Evolutionary conservation across 2,329 filamentous ascomycete species (phyloP).

Genomic region (Aspergillus fumigatus): DNA sequence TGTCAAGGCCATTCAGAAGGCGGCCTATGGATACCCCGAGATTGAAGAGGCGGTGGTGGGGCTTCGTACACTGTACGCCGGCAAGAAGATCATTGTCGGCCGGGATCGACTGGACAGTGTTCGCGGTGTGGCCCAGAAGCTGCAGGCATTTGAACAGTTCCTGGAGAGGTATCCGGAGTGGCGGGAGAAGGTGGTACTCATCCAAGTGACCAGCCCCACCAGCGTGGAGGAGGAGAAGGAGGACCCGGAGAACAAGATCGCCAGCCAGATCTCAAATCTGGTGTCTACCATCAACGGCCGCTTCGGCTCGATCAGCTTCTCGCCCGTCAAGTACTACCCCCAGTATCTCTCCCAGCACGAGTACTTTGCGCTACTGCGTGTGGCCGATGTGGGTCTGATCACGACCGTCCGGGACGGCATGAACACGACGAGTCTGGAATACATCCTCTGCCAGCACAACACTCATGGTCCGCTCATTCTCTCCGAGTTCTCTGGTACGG

Average conservation of each 20-base stretch:
- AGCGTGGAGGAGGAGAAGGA: slow-evolving; percentile 74
- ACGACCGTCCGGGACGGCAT: slow-evolving; percentile 95
- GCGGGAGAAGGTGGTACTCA: slow-evolving; percentile 85
- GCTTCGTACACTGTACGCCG: slow-evolving; percentile 73
- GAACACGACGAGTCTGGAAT: slow-evolving; percentile 96
- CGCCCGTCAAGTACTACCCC: slow-evolving; percentile 89
- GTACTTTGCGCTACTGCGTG: slow-evolving; percentile 88
- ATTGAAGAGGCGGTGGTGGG: slow-evolving; percentile 68
- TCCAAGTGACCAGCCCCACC: slow-evolving; percentile 89
- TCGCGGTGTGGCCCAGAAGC: slow-evolving; percentile 88
- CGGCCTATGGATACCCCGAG: slow-evolving; percentile 66
- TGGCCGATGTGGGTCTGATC: slow-evolving; percentile 87
- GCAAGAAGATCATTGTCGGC: slow-evolving; percentile 91
- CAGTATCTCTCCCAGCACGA: slow-evolving; percentile 87
- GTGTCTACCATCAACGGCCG: slow-evolving; percentile 88
- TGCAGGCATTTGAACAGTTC: slow-evolving; percentile 91
- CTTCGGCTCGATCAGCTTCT: slow-evolving; percentile 82
- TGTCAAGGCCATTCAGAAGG: slow-evolving; percentile 68
- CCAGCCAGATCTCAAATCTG: slow-evolving; percentile 83
- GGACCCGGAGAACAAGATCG: slow-evolving; percentile 72
- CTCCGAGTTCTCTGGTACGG: slow-evolving; percentile 94
- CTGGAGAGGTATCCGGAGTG: slow-evolving; percentile 86
- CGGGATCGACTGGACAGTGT: slow-evolving; percentile 91
- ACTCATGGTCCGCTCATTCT: slow-evolving; percentile 84
- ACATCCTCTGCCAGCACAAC: slow-evolving; percentile 86